Conservation (phyloP, 805 yeast genomes). For the Huiozyma naganishii region DNA sequence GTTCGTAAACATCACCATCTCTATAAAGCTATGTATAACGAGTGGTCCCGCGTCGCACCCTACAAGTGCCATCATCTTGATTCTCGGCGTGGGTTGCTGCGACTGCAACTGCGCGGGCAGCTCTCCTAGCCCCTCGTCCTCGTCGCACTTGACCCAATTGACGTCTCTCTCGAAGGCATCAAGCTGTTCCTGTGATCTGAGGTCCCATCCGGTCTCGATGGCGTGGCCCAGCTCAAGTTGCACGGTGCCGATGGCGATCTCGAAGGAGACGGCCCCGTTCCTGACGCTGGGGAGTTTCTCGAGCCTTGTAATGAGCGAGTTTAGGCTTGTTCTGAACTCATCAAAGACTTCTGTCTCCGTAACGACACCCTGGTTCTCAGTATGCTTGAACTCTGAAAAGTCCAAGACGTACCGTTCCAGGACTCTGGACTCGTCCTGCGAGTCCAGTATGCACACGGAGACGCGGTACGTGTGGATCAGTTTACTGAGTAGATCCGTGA, state of each 20-base stretch:
- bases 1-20: conserved; percentile 6
- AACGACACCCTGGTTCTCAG: conserved; percentile 4
- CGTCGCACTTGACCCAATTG: conserved; percentile 23
- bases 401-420: conserved; percentile 23
- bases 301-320: conserved; percentile 18
- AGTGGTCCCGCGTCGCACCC: conserved; percentile 34
- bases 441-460: conserved; percentile 16
- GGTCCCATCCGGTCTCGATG: conserved; percentile 1
- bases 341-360: conserved; percentile 23
- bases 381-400: conserved; percentile 25
- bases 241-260: conserved; percentile 19
- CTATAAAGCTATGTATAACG: conserved; percentile 31
- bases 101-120: conserved; percentile 5
- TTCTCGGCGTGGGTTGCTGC: conserved; percentile 7
- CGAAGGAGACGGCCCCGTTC: conserved; percentile 21
- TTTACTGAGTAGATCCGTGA: conserved; percentile 19
- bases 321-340: conserved; percentile 24
- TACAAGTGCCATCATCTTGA: conserved; percentile 28
- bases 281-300: conserved; percentile 16
- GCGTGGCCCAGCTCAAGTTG: conserved; percentile 21
- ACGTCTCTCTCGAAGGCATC: conserved; percentile 19
- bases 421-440: conserved; percentile 12
- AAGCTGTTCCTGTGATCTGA: conserved; percentile 8
- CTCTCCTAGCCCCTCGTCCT: conserved; percentile 10
- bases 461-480: conserved; percentile 15